These are phyloP conservation scores for Marsdenia floribunda DNA, from an alignment of 257 asterid genomes.

Conservation along the genomic window DNA sequence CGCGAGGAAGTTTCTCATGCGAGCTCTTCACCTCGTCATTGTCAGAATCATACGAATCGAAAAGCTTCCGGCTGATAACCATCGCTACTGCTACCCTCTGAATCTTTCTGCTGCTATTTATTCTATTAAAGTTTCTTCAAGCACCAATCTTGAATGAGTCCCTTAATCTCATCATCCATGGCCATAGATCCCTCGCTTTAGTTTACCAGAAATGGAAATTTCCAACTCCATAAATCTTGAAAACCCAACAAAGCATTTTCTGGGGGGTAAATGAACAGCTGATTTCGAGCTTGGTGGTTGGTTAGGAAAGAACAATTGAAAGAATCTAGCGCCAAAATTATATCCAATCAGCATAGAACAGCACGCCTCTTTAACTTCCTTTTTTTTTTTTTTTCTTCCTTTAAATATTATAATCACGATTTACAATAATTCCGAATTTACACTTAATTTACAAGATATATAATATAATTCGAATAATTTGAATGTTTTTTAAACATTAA, in stretches of 20 bases:
- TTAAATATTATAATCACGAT: too few species aligned
- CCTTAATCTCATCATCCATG: slow-evolving; percentile 54
- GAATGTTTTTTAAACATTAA: too few species aligned
- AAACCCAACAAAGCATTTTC: not conserved
- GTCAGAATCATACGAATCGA: slow-evolving; percentile 32
- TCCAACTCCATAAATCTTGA: not conserved
- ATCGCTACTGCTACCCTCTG: slow-evolving; percentile 9
- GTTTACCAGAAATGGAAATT: not conserved
- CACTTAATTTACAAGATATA: too few species aligned
- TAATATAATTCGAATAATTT: too few species aligned
- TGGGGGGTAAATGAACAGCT: too few species aligned
- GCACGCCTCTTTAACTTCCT: too few species aligned
- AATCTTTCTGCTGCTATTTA: slow-evolving; percentile 26
- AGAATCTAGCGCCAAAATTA: too few species aligned
- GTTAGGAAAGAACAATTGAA: too few species aligned
- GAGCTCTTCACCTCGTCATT: not conserved
- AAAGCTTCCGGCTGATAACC: slow-evolving; percentile 40
- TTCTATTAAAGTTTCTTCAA: slow-evolving; percentile 66
- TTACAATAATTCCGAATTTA: too few species aligned
- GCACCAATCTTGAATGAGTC: slow-evolving; percentile 76
- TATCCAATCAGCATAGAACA: too few species aligned
- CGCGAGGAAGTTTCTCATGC: slow-evolving; percentile 18
- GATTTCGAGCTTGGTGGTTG: too few species aligned
- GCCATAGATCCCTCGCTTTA: slow-evolving; percentile 83
- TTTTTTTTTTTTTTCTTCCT: too few species aligned